Percentiles rank a stretch among this genome's conserved stretches.
Conservation (phyloP, 2,329 filamentous ascomycete genomes). For the Trichoderma sp. region DNA sequence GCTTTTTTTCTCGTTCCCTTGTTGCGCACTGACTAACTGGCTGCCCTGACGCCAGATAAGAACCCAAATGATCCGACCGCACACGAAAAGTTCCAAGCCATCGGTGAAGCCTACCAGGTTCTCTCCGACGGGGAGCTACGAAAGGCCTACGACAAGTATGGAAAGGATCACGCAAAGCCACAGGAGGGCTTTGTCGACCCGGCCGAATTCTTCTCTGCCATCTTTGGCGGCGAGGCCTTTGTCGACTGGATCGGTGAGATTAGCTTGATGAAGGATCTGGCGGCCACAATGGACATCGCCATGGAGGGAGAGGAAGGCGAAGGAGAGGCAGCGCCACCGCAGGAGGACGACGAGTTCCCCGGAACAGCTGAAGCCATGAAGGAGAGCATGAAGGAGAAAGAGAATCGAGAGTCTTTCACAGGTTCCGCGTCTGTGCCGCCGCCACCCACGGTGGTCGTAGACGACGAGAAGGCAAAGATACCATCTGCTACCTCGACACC, state of each 20-base stretch:
- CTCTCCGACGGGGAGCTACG: constrained; percentile 84
- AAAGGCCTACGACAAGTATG: constrained; percentile 92
- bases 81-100: constrained; percentile 89
- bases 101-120: constrained; percentile 73
- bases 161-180: constrained; percentile 91
- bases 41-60: constrained; percentile 63
- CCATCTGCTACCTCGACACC: constrained; percentile 25
- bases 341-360: constrained; percentile 55
- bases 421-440: constrained; percentile 22
- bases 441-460: constrained; percentile 41
- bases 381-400: constrained; percentile 49
- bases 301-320: constrained; percentile 69
- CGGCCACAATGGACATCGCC: constrained; percentile 96
- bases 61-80: constrained; percentile 95
- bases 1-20: too few species aligned
- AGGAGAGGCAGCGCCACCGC: constrained; percentile 48
- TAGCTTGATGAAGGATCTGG: constrained; percentile 96
- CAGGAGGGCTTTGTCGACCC: constrained; percentile 93
- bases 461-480: constrained; percentile 37
- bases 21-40: not conserved
- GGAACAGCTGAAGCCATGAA: constrained; percentile 56
- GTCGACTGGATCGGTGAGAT: constrained; percentile 97
- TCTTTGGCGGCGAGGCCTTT: constrained; percentile 96
- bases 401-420: constrained; percentile 21
- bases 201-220: constrained; percentile 96